A percentile compares a stretch with the other conserved stretches of the same genome.
phyloP scores from a whole-genome alignment of 345 rosid genomes.

The Hibiscus mutabilis region DNA sequence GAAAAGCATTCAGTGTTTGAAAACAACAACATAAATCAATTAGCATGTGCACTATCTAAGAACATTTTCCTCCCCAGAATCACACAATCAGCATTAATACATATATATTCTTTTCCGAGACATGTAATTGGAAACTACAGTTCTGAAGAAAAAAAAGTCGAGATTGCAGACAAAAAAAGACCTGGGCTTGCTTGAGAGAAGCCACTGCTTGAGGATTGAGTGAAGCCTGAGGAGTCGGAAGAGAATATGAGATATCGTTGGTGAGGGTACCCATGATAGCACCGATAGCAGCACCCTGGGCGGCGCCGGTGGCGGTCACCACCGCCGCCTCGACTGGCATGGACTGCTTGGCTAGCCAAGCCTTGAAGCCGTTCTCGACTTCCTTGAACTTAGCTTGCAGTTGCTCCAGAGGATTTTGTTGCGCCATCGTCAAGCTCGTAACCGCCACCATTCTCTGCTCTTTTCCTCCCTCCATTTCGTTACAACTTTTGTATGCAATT shows the following conservation, averaged over 20 bases:
- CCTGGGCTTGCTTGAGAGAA: slow-evolving; percentile 87
- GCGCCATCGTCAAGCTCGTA: slow-evolving; percentile 30
- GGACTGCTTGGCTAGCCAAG: slow-evolving; percentile 74
- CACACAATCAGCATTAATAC: neutral
- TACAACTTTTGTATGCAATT: too few species aligned
- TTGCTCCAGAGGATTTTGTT: slow-evolving; percentile 50
- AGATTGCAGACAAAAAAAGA: slow-evolving; percentile 6
- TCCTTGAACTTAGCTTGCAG: slow-evolving; percentile 54
- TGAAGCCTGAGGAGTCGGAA: slow-evolving; percentile 34
- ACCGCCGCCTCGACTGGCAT: slow-evolving; percentile 73
- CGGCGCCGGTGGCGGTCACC: slow-evolving; percentile 61
- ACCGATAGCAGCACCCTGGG: slow-evolving; percentile 85
- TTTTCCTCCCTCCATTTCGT: slow-evolving; percentile 46
- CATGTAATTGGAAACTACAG: neutral
- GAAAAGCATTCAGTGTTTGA: neutral
- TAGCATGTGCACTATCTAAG: neutral
- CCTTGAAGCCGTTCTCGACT: slow-evolving; percentile 52
- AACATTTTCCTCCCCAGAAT: neutral
- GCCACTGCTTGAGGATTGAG: slow-evolving; percentile 78
- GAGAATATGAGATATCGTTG: slow-evolving; percentile 40
- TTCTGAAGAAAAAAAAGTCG: neutral
- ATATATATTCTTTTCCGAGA: neutral
- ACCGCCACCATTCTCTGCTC: slow-evolving; percentile 30
- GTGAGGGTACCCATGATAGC: slow-evolving; percentile 73
- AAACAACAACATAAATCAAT: slow-evolving; percentile 2